Evolutionary conservation across 1,139 yeast species (phyloP).

Genomic region (Arxiozyma bovina): DNA sequence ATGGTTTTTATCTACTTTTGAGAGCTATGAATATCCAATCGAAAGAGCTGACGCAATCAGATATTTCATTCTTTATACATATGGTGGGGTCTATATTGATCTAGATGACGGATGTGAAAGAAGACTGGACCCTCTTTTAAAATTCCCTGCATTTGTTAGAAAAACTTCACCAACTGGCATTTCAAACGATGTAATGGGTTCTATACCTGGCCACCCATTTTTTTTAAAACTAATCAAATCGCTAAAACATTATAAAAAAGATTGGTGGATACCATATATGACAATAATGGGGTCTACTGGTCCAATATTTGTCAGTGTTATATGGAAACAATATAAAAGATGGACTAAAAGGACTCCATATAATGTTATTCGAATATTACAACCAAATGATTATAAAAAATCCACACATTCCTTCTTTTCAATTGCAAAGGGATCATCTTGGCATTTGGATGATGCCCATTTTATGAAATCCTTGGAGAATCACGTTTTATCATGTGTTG

Average conservation of each 20-base stretch:
- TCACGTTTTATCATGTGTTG: conserved; percentile 60
- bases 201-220: conserved; percentile 81
- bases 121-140: conserved; percentile 67
- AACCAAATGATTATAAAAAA: conserved; percentile 64
- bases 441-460: conserved; percentile 83
- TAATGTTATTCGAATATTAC: conserved; percentile 47
- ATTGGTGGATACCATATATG: conserved; percentile 80
- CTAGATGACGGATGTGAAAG: conserved; percentile 83
- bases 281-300: conserved; percentile 96
- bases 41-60: conserved; percentile 88
- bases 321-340: conserved; percentile 81
- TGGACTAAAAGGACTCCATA: conserved; percentile 42
- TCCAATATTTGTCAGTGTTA: conserved; percentile 74
- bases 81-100: conserved; percentile 86
- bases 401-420: conserved; percentile 54
- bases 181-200: conserved; percentile 88
- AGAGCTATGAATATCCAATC: conserved; percentile 68
- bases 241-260: conserved; percentile 52
- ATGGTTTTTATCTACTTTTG: conserved; percentile 79
- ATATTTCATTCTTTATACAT: conserved; percentile 71
- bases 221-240: conserved; percentile 61
- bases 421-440: conserved; percentile 71
- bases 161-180: conserved; percentile 86
- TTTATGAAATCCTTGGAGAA: conserved; percentile 61
- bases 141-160: conserved; percentile 77